Conservation (phyloP, 2,329 filamentous ascomycete genomes). For the Penicillium concentricum region DNA sequence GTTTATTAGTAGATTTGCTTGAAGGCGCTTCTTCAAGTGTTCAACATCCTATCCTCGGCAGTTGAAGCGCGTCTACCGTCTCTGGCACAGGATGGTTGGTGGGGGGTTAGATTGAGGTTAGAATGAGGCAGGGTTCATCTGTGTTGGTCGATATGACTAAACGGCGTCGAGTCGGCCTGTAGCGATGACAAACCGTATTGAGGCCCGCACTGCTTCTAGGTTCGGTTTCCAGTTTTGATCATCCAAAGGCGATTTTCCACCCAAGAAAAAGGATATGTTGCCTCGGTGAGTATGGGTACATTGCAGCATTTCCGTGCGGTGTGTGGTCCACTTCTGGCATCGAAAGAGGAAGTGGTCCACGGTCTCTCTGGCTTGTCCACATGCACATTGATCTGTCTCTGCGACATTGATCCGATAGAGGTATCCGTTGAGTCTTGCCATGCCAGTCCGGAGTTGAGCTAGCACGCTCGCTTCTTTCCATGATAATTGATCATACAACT, state of each 20-base stretch:
- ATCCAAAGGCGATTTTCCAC: slow-evolving; percentile 12
- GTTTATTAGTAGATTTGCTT: neutral
- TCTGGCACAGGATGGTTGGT: neutral
- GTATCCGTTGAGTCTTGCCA: too few species aligned
- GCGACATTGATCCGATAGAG: too few species aligned
- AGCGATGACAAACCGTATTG: slow-evolving; percentile 32
- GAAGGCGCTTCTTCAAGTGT: slow-evolving; percentile 32
- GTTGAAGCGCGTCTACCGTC: slow-evolving; percentile 33
- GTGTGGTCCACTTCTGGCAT: too few species aligned
- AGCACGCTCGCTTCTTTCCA: too few species aligned
- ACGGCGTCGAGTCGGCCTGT: slow-evolving; percentile 4
- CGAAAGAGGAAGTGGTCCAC: too few species aligned
- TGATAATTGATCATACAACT: too few species aligned
- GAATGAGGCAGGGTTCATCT: neutral
- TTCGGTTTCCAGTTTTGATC: slow-evolving; percentile 30
- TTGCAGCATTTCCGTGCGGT: too few species aligned
- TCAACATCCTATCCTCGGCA: slow-evolving; percentile 36
- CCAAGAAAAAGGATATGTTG: too few species aligned
- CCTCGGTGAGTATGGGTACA: too few species aligned
- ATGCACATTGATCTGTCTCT: too few species aligned
- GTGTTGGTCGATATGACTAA: neutral
- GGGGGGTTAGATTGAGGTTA: neutral
- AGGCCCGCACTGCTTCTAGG: slow-evolving; percentile 28
- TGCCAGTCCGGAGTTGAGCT: too few species aligned
- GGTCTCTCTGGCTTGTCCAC: too few species aligned